These are phyloP conservation scores for Yarrowia sp. DNA, from an alignment of 805 yeast species.

Conservation along the genomic window DNA sequence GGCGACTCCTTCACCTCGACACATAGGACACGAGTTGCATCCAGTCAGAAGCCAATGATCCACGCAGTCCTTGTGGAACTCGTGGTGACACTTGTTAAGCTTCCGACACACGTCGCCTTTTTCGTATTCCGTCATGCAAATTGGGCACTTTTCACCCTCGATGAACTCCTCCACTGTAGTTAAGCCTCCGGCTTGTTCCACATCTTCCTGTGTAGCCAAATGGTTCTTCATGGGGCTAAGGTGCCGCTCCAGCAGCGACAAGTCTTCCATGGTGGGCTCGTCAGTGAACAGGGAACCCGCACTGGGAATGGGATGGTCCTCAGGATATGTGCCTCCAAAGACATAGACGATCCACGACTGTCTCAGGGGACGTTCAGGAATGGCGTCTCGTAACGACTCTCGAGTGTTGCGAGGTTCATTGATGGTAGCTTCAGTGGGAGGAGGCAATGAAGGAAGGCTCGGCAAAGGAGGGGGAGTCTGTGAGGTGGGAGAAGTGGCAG, in stretches of 20 bases:
- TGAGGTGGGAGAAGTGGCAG: background rate
- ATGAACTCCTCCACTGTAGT: conserved; percentile 32
- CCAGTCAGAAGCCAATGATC: conserved; percentile 56
- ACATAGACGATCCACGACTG: conserved; percentile 63
- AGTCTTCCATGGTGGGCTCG: conserved; percentile 51
- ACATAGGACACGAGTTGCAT: conserved; percentile 56
- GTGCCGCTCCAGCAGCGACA: conserved; percentile 47
- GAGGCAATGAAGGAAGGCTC: background rate
- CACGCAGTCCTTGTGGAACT: conserved; percentile 54
- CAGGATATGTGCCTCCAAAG: conserved; percentile 54
- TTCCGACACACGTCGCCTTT: conserved; percentile 47
- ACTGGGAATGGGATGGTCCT: conserved; percentile 47
- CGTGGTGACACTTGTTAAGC: conserved; percentile 47
- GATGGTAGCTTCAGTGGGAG: background rate
- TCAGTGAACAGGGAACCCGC: conserved; percentile 49
- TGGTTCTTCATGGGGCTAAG: conserved; percentile 48
- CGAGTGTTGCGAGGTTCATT: conserved; percentile 3
- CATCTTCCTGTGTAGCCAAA: conserved; percentile 44
- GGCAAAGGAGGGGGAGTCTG: background rate
- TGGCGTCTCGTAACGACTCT: background rate
- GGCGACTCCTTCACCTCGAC: conserved; percentile 48
- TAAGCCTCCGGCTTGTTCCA: conserved; percentile 43
- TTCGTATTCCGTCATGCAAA: conserved; percentile 51
- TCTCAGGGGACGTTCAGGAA: conserved; percentile 29
- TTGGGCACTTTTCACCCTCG: conserved; percentile 46